These are phyloP conservation scores for Vaccinium corymbosum DNA, from an alignment of 148 eudicot genomes.

Conservation along the genomic window DNA sequence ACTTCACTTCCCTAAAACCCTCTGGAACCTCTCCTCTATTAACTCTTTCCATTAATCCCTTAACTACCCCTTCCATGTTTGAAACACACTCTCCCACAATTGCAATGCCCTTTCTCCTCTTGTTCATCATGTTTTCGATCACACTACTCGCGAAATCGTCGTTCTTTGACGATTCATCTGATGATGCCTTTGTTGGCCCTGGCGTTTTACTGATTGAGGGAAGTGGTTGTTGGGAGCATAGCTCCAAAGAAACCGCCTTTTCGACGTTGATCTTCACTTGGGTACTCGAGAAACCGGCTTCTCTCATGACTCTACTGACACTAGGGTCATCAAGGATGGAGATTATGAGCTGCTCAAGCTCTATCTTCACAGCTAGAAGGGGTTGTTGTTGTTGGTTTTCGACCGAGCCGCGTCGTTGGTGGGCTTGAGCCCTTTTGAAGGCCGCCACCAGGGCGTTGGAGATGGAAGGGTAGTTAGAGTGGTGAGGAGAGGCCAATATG, in stretches of 20 bases:
- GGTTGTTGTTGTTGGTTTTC: slow-evolving; percentile 84
- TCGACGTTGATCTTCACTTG: slow-evolving; percentile 76
- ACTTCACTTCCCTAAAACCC: slow-evolving; percentile 45
- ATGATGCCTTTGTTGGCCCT: slow-evolving; percentile 9
- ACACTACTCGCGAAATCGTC: slow-evolving; percentile 4
- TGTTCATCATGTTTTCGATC: slow-evolving; percentile 44
- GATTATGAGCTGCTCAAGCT: slow-evolving; percentile 76
- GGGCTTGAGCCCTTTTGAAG: slow-evolving; percentile 87
- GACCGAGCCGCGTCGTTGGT: slow-evolving; percentile 68
- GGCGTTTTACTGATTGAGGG: not conserved
- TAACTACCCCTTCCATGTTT: slow-evolving; percentile 47
- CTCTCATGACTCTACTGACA: slow-evolving; percentile 87
- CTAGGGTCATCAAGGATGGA: slow-evolving; percentile 95
- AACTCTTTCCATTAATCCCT: slow-evolving; percentile 47
- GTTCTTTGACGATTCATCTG: not conserved
- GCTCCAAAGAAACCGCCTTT: slow-evolving; percentile 47
- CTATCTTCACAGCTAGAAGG: slow-evolving; percentile 63
- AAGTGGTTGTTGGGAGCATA: slow-evolving; percentile 29
- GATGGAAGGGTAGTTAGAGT: slow-evolving; percentile 52
- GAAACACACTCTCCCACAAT: slow-evolving; percentile 64
- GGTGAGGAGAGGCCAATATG: slow-evolving; percentile 42
- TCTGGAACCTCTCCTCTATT: slow-evolving; percentile 62
- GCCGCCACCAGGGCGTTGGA: slow-evolving; percentile 85
- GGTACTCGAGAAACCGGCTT: slow-evolving; percentile 84
- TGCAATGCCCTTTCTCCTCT: slow-evolving; percentile 42